Conservation (phyloP, 345 rosid genomes). For the Toxicodendron radicans region DNA sequence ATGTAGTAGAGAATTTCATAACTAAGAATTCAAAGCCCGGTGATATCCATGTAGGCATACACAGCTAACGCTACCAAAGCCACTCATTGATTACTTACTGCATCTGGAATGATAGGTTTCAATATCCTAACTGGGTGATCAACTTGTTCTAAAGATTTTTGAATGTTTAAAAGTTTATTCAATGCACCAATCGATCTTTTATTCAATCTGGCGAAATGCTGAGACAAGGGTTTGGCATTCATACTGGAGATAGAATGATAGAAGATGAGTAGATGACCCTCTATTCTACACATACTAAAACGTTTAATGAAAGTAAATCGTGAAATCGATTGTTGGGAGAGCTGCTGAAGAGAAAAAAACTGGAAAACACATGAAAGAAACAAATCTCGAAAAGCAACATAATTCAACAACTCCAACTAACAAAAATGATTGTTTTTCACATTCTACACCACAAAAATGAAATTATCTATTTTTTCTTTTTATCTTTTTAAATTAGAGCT, state of each 20-base stretch:
- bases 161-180: too few species aligned
- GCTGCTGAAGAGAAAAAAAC: neutral
- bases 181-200: too few species aligned
- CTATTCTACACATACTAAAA: too few species aligned
- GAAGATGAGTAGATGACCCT: too few species aligned
- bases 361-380: neutral
- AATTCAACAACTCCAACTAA: neutral
- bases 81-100: neutral
- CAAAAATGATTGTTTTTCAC: neutral
- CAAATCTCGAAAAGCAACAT: neutral
- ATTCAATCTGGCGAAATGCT: too few species aligned
- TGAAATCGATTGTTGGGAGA: neutral
- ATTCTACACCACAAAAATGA: neutral
- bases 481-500: neutral
- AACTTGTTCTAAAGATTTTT: neutral
- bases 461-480: neutral
- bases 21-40: too few species aligned
- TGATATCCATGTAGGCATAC: too few species aligned
- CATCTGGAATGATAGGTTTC: neutral
- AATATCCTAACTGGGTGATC: neutral
- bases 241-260: too few species aligned
- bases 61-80: too few species aligned
- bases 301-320: too few species aligned
- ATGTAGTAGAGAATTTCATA: too few species aligned
- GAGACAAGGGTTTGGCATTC: too few species aligned